phyloP scores from a whole-genome alignment of 1,139 yeast genomes.

The Geotrichum siamense region DNA sequence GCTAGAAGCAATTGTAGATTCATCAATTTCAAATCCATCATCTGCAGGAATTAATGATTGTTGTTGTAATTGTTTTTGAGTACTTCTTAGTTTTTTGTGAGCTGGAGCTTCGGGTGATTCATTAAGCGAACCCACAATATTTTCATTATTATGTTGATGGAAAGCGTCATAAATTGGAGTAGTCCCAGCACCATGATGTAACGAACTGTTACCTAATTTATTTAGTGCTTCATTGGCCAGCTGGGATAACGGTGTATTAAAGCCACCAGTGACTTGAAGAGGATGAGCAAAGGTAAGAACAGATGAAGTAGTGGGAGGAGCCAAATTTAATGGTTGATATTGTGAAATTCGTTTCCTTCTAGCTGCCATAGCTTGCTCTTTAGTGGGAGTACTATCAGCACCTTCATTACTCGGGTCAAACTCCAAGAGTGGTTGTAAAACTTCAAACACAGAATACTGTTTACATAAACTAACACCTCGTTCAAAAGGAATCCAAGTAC shows the following conservation, averaged over 20 bases:
- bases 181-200: slow-evolving; percentile 5
- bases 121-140: slow-evolving; percentile 5
- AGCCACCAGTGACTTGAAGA: slow-evolving; percentile 14
- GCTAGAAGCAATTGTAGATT: slow-evolving; percentile 23
- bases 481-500: slow-evolving; percentile 75
- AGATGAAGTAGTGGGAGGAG: slow-evolving; percentile 15
- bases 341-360: slow-evolving; percentile 30
- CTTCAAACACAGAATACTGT: slow-evolving; percentile 57
- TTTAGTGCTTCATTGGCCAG: slow-evolving; percentile 15
- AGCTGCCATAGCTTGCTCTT: slow-evolving; percentile 41
- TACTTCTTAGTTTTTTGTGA: slow-evolving; percentile 6
- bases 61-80: neutral
- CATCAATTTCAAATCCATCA: slow-evolving; percentile 26
- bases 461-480: slow-evolving; percentile 56
- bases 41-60: slow-evolving; percentile 21
- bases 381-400: slow-evolving; percentile 54
- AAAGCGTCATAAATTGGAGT: slow-evolving; percentile 6
- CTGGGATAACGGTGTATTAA: slow-evolving; percentile 15
- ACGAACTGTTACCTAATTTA: slow-evolving; percentile 9
- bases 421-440: slow-evolving; percentile 54
- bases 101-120: slow-evolving; percentile 10
- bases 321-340: slow-evolving; percentile 18
- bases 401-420: slow-evolving; percentile 51
- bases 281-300: slow-evolving; percentile 15
- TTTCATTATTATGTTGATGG: slow-evolving; percentile 3